These are phyloP conservation scores for Pythium insidiosum DNA, from an alignment of 352 stramenopile species.

Conservation along the genomic window DNA sequence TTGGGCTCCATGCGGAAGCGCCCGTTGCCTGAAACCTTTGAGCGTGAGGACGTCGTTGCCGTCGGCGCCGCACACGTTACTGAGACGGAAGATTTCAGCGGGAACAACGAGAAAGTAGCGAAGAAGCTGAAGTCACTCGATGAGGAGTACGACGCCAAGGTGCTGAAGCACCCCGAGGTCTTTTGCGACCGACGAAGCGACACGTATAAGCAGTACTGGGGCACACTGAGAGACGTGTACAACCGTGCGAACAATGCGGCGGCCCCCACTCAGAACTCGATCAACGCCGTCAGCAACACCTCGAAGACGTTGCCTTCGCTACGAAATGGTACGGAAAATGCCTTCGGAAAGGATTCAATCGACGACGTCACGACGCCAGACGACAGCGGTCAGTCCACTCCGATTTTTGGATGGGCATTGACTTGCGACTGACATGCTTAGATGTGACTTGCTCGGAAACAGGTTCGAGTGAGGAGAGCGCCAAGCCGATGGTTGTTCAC, in stretches of 20 bases:
- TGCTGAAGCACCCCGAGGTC: constrained; percentile 22
- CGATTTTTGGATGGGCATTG: not conserved
- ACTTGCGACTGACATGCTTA: not conserved
- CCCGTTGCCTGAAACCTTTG: constrained; percentile 4
- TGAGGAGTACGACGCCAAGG: constrained; percentile 62
- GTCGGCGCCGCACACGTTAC: constrained; percentile 16
- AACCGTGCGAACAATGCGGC: constrained; percentile 20
- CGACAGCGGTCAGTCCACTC: constrained; percentile 20
- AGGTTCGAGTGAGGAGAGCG: constrained; percentile 26
- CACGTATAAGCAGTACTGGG: constrained; percentile 68
- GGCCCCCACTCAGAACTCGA: not conserved
- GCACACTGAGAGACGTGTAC: constrained; percentile 57
- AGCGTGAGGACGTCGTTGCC: not conserved
- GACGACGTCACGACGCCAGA: constrained; percentile 48
- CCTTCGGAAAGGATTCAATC: constrained; percentile 25
- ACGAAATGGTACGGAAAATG: not conserved
- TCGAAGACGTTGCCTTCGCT: not conserved
- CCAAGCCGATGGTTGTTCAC: constrained; percentile 41
- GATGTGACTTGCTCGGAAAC: constrained; percentile 3
- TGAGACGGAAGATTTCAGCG: constrained; percentile 44
- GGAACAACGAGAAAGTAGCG: constrained; percentile 56
- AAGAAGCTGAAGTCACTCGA: constrained; percentile 71
- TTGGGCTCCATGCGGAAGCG: constrained; percentile 22
- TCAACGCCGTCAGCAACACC: no score
- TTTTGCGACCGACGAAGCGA: constrained; percentile 42